A percentile compares a stretch with the other conserved stretches of the same genome.
These are phyloP conservation scores for Eucalyptus pauciflora DNA, from an alignment of 345 rosid genomes.

Conservation along the genomic window DNA sequence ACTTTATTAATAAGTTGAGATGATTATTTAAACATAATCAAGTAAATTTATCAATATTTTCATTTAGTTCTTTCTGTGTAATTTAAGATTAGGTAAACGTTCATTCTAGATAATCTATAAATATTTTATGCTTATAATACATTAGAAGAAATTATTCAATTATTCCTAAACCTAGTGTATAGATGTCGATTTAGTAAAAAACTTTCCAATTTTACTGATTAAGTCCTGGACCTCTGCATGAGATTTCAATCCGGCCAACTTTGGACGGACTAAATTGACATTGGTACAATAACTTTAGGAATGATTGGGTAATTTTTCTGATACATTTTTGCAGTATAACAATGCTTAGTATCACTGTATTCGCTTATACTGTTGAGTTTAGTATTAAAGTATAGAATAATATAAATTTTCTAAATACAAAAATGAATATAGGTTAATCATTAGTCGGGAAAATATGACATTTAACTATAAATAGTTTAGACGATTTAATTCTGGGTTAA, in stretches of 20 bases:
- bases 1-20: not conserved
- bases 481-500: not conserved
- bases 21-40: not conserved
- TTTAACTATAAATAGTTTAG: not conserved
- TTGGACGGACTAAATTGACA: not conserved
- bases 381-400: not conserved
- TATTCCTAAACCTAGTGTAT: not conserved
- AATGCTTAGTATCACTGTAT: not conserved
- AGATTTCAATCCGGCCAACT: rapidly evolving
- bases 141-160: not conserved
- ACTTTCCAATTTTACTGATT: not conserved
- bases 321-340: not conserved
- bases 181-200: rapidly evolving
- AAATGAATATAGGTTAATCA: not conserved
- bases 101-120: not conserved
- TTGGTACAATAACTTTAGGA: not conserved
- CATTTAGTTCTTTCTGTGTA: not conserved
- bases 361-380: not conserved
- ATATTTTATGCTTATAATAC: not conserved
- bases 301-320: not conserved
- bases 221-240: rapidly evolving
- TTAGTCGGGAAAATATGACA: not conserved
- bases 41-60: not conserved
- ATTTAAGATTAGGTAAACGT: not conserved
- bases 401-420: not conserved